A percentile compares a stretch with the other conserved stretches of the same genome.
phyloP scores from a whole-genome alignment of 805 yeast species.

The Yarrowia bubula region DNA sequence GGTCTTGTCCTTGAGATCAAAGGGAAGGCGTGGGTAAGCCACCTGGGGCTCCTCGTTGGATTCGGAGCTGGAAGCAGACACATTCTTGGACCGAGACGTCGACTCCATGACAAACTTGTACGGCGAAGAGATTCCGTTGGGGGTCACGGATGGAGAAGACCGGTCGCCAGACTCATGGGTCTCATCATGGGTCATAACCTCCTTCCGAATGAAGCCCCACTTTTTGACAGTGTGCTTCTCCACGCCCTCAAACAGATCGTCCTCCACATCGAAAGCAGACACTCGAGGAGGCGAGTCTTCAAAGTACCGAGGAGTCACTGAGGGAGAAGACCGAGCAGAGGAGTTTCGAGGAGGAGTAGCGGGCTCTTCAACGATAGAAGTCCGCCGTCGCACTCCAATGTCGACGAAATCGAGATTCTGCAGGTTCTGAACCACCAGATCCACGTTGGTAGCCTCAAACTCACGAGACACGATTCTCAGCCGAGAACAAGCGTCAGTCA shows the following conservation, averaged over 20 bases:
- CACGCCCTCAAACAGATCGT: conserved; percentile 28
- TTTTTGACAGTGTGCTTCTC: neutral
- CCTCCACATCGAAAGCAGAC: conserved; percentile 12
- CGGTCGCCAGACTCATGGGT: neutral
- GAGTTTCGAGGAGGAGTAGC: neutral
- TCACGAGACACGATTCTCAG: neutral
- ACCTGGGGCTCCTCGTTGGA: neutral
- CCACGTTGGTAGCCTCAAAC: neutral
- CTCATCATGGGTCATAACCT: conserved; percentile 11
- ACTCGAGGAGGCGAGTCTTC: conserved; percentile 22
- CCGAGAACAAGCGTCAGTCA: neutral
- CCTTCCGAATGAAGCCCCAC: conserved; percentile 2
- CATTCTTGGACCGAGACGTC: conserved; percentile 1
- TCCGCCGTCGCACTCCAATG: neutral
- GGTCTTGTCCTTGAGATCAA: conserved; percentile 20
- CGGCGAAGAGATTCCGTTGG: neutral
- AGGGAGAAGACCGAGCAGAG: neutral
- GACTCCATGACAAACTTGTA: conserved; percentile 26
- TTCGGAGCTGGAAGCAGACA: neutral
- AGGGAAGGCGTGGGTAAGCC: conserved; percentile 15
- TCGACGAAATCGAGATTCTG: conserved; percentile 21
- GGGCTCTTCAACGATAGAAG: neutral
- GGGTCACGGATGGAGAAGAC: neutral
- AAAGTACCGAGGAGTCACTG: conserved; percentile 2
- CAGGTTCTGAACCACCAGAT: conserved; percentile 1